phyloP scores from a whole-genome alignment of 768 basidiomycete species.

The Lactarius vividus region DNA sequence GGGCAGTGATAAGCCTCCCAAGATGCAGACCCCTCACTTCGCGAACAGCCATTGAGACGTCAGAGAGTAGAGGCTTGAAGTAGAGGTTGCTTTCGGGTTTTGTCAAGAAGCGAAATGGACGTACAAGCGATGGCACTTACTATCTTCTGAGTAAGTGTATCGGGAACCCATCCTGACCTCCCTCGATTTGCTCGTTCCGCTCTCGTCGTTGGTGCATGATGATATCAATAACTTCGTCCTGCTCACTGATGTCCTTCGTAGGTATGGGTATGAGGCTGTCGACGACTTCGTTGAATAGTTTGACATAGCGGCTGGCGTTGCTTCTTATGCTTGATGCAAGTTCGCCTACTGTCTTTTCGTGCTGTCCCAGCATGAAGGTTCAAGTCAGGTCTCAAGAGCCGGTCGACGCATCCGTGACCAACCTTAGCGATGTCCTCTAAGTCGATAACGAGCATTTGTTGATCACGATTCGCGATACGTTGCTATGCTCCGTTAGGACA shows the following conservation, averaged over 20 bases:
- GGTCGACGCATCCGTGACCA: constrained; percentile 29
- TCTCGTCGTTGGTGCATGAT: constrained; percentile 92
- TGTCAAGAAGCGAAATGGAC: constrained; percentile 23
- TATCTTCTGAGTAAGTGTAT: constrained; percentile 91
- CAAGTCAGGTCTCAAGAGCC: not conserved
- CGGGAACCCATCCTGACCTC: constrained; percentile 77
- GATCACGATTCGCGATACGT: constrained; percentile 90
- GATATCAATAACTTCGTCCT: constrained; percentile 95
- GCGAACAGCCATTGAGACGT: constrained; percentile 82
- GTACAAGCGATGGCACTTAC: constrained; percentile 50
- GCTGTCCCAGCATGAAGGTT: constrained; percentile 39
- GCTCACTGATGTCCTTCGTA: constrained; percentile 84
- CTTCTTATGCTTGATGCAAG: constrained; percentile 75
- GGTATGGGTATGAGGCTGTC: constrained; percentile 81
- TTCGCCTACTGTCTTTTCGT: constrained; percentile 66
- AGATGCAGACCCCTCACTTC: constrained; percentile 83
- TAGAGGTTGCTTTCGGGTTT: constrained; percentile 73
- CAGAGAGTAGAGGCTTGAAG: constrained; percentile 81
- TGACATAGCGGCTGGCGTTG: constrained; percentile 89
- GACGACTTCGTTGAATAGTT: constrained; percentile 84
- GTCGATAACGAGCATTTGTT: constrained; percentile 85
- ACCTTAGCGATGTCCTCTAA: constrained; percentile 84
- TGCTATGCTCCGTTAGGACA: constrained; percentile 49
- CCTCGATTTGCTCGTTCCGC: constrained; percentile 79
- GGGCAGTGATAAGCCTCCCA: constrained; percentile 93